These are phyloP conservation scores for Datisca glomerata DNA, from an alignment of 306 rosid genomes.

Conservation along the genomic window DNA sequence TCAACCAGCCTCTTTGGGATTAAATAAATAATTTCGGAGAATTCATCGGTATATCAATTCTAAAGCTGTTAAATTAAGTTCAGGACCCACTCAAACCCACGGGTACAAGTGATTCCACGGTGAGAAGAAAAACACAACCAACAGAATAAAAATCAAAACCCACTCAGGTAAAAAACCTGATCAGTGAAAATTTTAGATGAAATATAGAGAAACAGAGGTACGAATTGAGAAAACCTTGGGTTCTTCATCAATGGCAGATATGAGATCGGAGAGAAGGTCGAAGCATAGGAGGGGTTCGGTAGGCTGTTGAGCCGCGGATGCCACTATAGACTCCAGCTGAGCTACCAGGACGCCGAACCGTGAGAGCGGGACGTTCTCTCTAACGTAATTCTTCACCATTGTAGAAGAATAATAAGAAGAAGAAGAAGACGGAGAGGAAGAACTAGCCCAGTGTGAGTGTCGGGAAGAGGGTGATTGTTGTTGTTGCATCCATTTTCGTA, in stretches of 20 bases:
- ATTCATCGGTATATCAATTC: too few species aligned
- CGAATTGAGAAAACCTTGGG: conserved; percentile 42
- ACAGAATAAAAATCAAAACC: too few species aligned
- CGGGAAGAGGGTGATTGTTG: too few species aligned
- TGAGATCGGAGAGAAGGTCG: conserved; percentile 98
- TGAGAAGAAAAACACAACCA: too few species aligned
- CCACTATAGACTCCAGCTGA: conserved; percentile 89
- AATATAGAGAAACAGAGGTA: not conserved
- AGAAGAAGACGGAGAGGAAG: not conserved
- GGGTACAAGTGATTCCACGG: too few species aligned
- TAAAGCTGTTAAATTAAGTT: too few species aligned
- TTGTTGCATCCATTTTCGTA: too few species aligned
- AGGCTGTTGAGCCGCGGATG: conserved; percentile 69
- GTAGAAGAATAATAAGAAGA: not conserved
- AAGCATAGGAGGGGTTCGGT: conserved; percentile 94
- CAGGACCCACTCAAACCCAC: too few species aligned
- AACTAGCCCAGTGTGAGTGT: conserved; percentile 1
- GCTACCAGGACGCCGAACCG: conserved; percentile 93
- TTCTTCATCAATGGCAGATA: conserved; percentile 78
- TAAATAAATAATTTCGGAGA: too few species aligned
- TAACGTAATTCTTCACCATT: conserved; percentile 47
- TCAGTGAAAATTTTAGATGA: too few species aligned
- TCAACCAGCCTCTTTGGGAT: too few species aligned
- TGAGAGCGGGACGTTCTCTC: conserved; percentile 69
- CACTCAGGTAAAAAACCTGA: too few species aligned